Evolutionary conservation across 306 rosid genomes (phyloP).

Genomic region (Ammopiptanthus mongolicus): DNA sequence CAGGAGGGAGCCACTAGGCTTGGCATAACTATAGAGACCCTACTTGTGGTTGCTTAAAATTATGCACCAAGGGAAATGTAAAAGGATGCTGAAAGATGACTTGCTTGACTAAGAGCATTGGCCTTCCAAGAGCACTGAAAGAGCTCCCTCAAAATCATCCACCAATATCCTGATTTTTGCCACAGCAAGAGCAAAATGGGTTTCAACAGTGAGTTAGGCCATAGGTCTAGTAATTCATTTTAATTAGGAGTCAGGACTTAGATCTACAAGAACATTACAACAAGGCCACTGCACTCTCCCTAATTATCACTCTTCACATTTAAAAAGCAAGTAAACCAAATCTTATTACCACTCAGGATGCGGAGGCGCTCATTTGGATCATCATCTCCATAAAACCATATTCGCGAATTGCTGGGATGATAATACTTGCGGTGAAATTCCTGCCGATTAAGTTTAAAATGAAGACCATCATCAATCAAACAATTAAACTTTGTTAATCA

Average conservation of each 20-base stretch:
- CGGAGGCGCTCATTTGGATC: slow-evolving; percentile 89
- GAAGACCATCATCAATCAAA: neutral
- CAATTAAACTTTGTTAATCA: neutral
- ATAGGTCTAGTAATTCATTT: slow-evolving; percentile 2
- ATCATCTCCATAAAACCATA: slow-evolving; percentile 99
- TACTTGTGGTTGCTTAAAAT: neutral
- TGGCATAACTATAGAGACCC: neutral
- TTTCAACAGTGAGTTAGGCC: neutral
- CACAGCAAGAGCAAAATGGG: slow-evolving; percentile 5
- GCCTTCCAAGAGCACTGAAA: neutral
- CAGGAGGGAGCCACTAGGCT: neutral
- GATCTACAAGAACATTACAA: neutral
- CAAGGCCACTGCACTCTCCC: neutral
- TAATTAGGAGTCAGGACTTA: neutral
- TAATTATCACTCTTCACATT: slow-evolving; percentile 7
- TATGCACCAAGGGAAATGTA: neutral
- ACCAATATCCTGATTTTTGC: neutral
- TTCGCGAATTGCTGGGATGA: slow-evolving; percentile 91
- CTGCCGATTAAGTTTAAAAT: slow-evolving; percentile 41
- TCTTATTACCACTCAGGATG: slow-evolving; percentile 62
- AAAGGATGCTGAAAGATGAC: neutral
- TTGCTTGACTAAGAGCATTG: slow-evolving; percentile 12
- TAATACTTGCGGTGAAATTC: slow-evolving; percentile 92
- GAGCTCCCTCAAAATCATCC: slow-evolving; percentile 14
- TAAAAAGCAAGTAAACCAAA: slow-evolving; percentile 6